Conservation (phyloP, 257 asterid genomes). For the Jaltomata sinuosa region DNA sequence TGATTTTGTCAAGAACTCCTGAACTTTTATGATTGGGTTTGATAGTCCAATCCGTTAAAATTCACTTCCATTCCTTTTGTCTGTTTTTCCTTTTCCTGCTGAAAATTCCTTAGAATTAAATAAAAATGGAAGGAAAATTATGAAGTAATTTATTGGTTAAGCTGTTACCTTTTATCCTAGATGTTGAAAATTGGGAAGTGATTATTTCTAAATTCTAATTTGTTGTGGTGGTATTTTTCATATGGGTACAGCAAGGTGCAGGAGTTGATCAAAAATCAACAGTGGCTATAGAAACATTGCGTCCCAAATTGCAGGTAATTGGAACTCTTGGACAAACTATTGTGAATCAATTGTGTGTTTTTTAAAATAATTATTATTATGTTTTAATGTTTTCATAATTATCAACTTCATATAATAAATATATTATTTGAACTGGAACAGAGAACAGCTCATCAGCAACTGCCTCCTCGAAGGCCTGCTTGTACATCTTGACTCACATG, state of each 20-base stretch:
- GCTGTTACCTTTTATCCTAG: neutral
- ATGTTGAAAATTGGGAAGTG: neutral
- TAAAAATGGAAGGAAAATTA: neutral
- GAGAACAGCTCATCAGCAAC: conserved; percentile 82
- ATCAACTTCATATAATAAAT: neutral
- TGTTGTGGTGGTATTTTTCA: neutral
- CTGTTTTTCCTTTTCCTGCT: neutral
- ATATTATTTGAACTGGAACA: conserved; percentile 14
- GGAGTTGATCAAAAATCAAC: conserved; percentile 39
- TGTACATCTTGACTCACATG: conserved; percentile 35
- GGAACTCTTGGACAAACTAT: neutral
- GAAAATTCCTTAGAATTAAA: neutral
- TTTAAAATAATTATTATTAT: neutral
- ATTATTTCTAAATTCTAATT: neutral
- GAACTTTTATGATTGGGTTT: too few species aligned
- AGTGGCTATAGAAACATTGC: conserved; percentile 59
- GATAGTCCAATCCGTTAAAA: neutral
- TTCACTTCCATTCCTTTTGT: neutral
- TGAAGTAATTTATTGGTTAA: neutral
- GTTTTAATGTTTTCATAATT: neutral
- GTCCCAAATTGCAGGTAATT: conserved; percentile 66
- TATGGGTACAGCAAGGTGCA: conserved; percentile 61
- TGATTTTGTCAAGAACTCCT: too few species aligned
- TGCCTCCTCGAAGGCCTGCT: conserved; percentile 80
- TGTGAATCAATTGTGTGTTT: neutral